Percentiles rank a stretch among this genome's conserved stretches.
These are phyloP conservation scores for Globisporangium spiculum DNA, from an alignment of 352 stramenopile species.

Conservation along the genomic window DNA sequence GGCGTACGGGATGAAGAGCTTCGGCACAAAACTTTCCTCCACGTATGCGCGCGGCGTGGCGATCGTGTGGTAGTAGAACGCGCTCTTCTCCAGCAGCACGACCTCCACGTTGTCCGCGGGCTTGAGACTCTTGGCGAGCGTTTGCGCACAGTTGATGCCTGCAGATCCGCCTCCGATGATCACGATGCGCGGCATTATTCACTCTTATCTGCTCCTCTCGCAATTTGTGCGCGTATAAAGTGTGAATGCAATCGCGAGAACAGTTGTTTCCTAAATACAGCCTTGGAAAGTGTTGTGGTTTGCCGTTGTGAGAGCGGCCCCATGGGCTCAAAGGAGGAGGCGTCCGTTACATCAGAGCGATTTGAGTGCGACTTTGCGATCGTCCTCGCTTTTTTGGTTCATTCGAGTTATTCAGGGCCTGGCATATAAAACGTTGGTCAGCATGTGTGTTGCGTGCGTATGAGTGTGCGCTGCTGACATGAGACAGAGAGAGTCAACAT, in stretches of 20 bases:
- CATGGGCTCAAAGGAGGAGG: background rate
- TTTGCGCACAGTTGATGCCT: slow-evolving; percentile 40
- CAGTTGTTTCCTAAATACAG: background rate
- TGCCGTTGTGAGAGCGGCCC: background rate
- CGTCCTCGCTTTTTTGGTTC: background rate
- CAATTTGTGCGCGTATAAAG: no score
- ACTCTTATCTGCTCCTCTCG: no score
- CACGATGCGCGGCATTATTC: slow-evolving; percentile 37
- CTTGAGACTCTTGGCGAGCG: slow-evolving; percentile 32
- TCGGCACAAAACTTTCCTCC: slow-evolving; percentile 38
- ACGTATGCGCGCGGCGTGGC: slow-evolving; percentile 41
- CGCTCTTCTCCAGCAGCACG: slow-evolving; percentile 56
- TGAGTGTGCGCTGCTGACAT: background rate
- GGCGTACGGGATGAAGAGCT: slow-evolving; percentile 60
- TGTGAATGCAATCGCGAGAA: no score
- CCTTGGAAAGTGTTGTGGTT: background rate
- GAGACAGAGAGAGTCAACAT: background rate
- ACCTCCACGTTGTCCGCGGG: slow-evolving; percentile 35
- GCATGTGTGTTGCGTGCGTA: background rate
- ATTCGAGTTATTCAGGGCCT: background rate
- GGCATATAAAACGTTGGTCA: background rate
- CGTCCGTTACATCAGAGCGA: background rate
- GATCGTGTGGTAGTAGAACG: slow-evolving; percentile 48
- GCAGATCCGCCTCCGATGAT: slow-evolving; percentile 51
- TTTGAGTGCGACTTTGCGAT: background rate